These are phyloP conservation scores for Ceratocystis colombiana DNA, from an alignment of 2,329 filamentous ascomycete species.

Conservation along the genomic window DNA sequence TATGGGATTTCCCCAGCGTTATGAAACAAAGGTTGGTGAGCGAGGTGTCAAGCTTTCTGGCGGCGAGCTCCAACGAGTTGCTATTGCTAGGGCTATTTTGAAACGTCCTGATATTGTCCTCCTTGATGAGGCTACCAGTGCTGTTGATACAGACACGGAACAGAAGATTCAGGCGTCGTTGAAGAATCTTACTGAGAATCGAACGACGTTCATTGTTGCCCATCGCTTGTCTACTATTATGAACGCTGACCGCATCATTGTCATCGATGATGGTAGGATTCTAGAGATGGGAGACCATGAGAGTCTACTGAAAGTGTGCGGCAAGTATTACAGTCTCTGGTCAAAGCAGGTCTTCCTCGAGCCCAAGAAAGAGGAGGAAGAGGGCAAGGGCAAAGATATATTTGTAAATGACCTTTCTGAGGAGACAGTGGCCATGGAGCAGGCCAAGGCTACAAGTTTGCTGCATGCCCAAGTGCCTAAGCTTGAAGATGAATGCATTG, in stretches of 20 bases:
- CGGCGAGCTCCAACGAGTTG: constrained; percentile 56
- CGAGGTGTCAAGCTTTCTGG: constrained; percentile 53
- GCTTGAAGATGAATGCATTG: constrained; percentile 22
- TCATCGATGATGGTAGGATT: constrained; percentile 52
- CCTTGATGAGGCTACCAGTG: constrained; percentile 69
- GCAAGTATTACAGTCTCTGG: constrained; percentile 57
- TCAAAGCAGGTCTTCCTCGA: constrained; percentile 50
- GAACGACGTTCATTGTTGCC: constrained; percentile 58
- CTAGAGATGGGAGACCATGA: constrained; percentile 55
- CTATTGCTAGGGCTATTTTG: constrained; percentile 61
- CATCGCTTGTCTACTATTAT: constrained; percentile 63
- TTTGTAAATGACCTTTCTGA: constrained; percentile 35
- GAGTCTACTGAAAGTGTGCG: constrained; percentile 46
- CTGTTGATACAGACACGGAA: constrained; percentile 61
- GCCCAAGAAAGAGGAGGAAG: constrained; percentile 34
- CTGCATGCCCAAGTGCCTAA: constrained; percentile 10
- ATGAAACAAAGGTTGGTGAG: constrained; percentile 43
- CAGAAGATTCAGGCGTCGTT: constrained; percentile 56
- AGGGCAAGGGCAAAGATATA: constrained; percentile 28
- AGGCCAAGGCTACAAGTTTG: constrained; percentile 28
- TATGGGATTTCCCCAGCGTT: constrained; percentile 44
- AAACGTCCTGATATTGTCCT: constrained; percentile 66
- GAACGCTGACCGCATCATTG: constrained; percentile 57
- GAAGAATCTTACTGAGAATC: constrained; percentile 46
- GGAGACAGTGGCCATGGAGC: constrained; percentile 33